Percentiles rank a stretch among this genome's conserved stretches.
Evolutionary conservation across 1,284 basidiomycete species (phyloP).

Genomic region (Ustilago bromivora): DNA sequence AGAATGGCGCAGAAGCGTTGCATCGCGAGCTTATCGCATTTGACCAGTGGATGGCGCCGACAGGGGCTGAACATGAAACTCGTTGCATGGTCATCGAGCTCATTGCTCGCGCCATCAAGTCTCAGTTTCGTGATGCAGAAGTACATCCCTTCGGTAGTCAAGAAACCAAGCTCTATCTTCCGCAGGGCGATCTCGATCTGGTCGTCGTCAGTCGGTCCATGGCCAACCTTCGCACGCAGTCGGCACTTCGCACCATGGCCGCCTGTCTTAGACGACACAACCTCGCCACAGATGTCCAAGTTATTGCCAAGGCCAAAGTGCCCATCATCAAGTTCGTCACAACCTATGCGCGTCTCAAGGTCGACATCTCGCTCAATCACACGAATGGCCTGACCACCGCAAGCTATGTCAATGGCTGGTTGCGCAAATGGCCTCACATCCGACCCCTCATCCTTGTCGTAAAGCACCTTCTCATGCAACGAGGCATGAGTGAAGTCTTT

Average conservation of each 20-base stretch:
- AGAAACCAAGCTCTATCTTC: slow-evolving; percentile 93
- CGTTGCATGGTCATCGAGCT: slow-evolving; percentile 81
- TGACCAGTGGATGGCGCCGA: slow-evolving; percentile 87
- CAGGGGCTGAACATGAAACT: slow-evolving; percentile 84
- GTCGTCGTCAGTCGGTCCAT: slow-evolving; percentile 72
- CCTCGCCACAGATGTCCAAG: slow-evolving; percentile 76
- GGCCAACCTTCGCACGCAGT: slow-evolving; percentile 68
- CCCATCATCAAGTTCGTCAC: slow-evolving; percentile 94
- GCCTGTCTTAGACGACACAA: slow-evolving; percentile 72
- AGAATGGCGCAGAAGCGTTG: slow-evolving; percentile 76
- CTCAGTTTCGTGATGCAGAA: slow-evolving; percentile 81
- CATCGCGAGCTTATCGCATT: slow-evolving; percentile 75
- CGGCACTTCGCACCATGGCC: slow-evolving; percentile 71
- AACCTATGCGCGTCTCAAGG: slow-evolving; percentile 72
- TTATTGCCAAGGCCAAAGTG: slow-evolving; percentile 90
- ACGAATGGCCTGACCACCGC: slow-evolving; percentile 83
- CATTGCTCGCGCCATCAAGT: slow-evolving; percentile 78
- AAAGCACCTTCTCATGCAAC: slow-evolving; percentile 89
- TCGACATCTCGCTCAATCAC: slow-evolving; percentile 69
- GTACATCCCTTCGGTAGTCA: slow-evolving; percentile 92
- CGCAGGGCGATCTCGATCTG: slow-evolving; percentile 78
- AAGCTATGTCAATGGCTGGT: slow-evolving; percentile 83
- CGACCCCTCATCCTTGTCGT: slow-evolving; percentile 78
- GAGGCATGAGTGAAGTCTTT: slow-evolving; percentile 96
- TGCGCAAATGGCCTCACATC: slow-evolving; percentile 80